Evolutionary conservation across 2,329 filamentous ascomycete genomes (phyloP), one percentile per base, ranked within the genome.

Genomic region (Scedosporium dehoogii): DNA sequence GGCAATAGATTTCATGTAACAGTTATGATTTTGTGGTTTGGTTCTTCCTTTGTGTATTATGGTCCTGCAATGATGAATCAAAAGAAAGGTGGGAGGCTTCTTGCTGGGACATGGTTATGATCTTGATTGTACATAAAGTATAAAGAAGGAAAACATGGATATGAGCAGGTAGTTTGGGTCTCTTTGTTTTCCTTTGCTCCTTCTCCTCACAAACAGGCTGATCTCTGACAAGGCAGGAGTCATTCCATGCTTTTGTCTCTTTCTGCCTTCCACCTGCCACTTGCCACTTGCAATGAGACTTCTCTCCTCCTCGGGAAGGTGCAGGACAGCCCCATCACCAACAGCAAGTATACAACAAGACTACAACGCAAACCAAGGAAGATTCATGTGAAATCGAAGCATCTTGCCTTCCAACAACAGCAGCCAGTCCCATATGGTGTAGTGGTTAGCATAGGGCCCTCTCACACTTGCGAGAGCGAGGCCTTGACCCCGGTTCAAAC

Each of bases 391-490:
- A 14, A 4, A 53, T 33, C n/a, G 12, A 60, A 18, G 10, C 46
- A 18, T 16, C 4, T 16, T n/a, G 6, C 27, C 27, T 42, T 18
- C 59, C 29, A 55, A 21, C 5, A 56, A 55, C 29, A 33, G 25
- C 1, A 53, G 23, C 10, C 48, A 18, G 6, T 60, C 59, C 59
- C 59, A 60, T 60, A 53, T 60, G 59, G 59, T 60, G 59, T 60
- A 60, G 59, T 60, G 59, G 59, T 60, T 18, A 60, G 59, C 59
- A 60, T 60, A 38, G 44, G 59, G 59, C 44, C 59, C 59, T 60
- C 59, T 60, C 59, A 60, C n/a, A 6, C 18, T 23, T 6, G 16
- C 2, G 51, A 57, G 18, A 25, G 58, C 14, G 38, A 60, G 59
- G 59, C 59, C 46, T 60, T 53, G 59, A 60, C 59, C 59, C 59